phyloP scores from a whole-genome alignment of 495 filamentous ascomycete species.

The Bacidia gigantensis region DNA sequence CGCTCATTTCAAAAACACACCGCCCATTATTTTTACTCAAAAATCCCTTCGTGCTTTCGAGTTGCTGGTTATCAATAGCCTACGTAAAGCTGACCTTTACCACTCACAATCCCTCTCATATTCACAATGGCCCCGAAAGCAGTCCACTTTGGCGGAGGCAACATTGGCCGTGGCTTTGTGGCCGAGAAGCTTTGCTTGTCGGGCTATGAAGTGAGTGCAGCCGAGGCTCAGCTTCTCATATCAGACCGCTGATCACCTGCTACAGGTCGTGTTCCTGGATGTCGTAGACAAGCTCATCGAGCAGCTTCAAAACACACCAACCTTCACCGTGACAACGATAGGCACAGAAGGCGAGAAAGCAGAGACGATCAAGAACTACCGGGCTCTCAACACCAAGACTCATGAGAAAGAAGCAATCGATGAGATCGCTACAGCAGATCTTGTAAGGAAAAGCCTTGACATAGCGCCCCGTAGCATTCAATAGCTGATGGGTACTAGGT shows the following conservation, averaged over 20 bases:
- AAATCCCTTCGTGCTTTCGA: too few relatives aligned
- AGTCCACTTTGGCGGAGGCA: slow-evolving; percentile 87
- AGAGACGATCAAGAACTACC: slow-evolving; percentile 80
- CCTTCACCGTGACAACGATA: slow-evolving; percentile 87
- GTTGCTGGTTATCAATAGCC: too few relatives aligned
- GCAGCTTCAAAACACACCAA: slow-evolving; percentile 52
- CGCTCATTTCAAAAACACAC: too few relatives aligned
- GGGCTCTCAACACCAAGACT: slow-evolving; percentile 85
- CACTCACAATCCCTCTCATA: slow-evolving; percentile 13
- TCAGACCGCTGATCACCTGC: slow-evolving; percentile 1
- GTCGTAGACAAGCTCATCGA: slow-evolving; percentile 72
- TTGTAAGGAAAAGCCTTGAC: slow-evolving; percentile 29
- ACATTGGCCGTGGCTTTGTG: slow-evolving; percentile 64
- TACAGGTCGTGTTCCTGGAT: slow-evolving; percentile 82
- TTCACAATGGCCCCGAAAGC: slow-evolving; percentile 55
- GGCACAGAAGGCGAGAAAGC: slow-evolving; percentile 69
- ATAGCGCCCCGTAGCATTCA: too few relatives aligned
- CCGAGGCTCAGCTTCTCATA: not conserved
- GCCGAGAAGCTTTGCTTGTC: slow-evolving; percentile 70
- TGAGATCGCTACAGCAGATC: slow-evolving; percentile 73
- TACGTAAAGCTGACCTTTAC: not conserved
- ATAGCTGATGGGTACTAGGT: too few relatives aligned
- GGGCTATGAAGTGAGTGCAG: slow-evolving; percentile 22
- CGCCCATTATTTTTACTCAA: too few relatives aligned
- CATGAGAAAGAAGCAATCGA: slow-evolving; percentile 64